These are phyloP conservation scores for Spergularia bocconei DNA, from an alignment of 148 eudicot species.

Conservation along the genomic window DNA sequence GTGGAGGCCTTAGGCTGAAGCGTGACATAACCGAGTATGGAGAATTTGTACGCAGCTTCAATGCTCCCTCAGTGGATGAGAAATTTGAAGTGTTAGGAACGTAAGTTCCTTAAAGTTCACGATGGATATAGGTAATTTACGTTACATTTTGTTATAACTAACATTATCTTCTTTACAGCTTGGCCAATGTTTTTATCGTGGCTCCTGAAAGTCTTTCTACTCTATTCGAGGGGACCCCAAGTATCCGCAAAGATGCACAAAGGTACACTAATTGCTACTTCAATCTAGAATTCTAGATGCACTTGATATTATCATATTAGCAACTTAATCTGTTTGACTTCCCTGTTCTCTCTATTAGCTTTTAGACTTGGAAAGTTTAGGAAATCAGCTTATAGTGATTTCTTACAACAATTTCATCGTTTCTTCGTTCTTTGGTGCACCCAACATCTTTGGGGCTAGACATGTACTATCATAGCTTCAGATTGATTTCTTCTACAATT, in stretches of 20 bases:
- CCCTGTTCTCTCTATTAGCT: no score
- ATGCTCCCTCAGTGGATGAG: conserved; percentile 95
- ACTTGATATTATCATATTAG: neutral
- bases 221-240: conserved; percentile 92
- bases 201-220: conserved; percentile 96
- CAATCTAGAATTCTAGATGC: neutral
- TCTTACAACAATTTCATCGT: no score
- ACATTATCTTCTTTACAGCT: conserved; percentile 39
- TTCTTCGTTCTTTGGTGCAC: no score
- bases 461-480: no score
- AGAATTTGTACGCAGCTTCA: conserved; percentile 90
- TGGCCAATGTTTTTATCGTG: conserved; percentile 98
- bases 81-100: conserved; percentile 91
- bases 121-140: neutral
- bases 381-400: no score
- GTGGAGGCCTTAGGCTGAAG: conserved; percentile 90
- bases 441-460: no score
- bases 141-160: conserved; percentile 2
- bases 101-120: conserved; percentile 46
- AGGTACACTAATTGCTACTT: conserved; percentile 41
- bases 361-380: no score
- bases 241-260: conserved; percentile 94
- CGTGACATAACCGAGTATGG: conserved; percentile 99
- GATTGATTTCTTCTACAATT: neutral
- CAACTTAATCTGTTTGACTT: no score